Base-by-base conservation (phyloP, 345 rosid species). In the Syzygium grande region DNA sequence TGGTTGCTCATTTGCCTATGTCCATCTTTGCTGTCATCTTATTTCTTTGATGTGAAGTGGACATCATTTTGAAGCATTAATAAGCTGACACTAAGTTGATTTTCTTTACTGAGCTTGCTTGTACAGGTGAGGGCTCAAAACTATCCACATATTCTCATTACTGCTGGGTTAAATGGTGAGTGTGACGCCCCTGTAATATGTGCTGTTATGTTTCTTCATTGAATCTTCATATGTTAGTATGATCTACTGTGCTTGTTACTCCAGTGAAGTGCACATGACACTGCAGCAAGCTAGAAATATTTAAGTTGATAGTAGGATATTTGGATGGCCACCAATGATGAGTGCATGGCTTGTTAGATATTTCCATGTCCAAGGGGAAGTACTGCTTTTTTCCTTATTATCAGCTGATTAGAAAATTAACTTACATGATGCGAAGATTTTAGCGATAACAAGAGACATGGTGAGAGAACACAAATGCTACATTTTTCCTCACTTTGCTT, bases 121-220 rank as follows among this genome's bases (percentile, higher is more conserved):
- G 56, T 15, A 34, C 95, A 96, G 99, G 95, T 97, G 41, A 91
- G 86, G 90, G 93, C 95, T 84, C 96, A 96, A 92, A 91, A 93
- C 73, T 97, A 97, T 89, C 99, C 99, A 41, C 65, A 93, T 87
- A 90, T 97, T 87, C 99, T 97, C 85, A 91, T 96, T 51, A 95
- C 96, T 54, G 97, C 98, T 86, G 99, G 99, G 87, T 92, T 96
- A 89, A 89, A 96, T 87, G 99, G 99, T 96, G 88, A 92, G 96
- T 68, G 38, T 85, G 56, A 34, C 1, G 7, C 52, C 54, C 49
- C 25, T 73, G 80, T 34, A 34, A 34, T 27, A 22, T 11, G n/a
- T 15, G 29, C 65, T 25, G 80, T 46, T 34, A 34, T 34, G 49
- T 73, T 19, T 54, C 51, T 41, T 52, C 78, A 46, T 55, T 59